These are phyloP conservation scores for Colletotrichum magnum DNA, from an alignment of 2,329 filamentous ascomycete species.

Conservation along the genomic window DNA sequence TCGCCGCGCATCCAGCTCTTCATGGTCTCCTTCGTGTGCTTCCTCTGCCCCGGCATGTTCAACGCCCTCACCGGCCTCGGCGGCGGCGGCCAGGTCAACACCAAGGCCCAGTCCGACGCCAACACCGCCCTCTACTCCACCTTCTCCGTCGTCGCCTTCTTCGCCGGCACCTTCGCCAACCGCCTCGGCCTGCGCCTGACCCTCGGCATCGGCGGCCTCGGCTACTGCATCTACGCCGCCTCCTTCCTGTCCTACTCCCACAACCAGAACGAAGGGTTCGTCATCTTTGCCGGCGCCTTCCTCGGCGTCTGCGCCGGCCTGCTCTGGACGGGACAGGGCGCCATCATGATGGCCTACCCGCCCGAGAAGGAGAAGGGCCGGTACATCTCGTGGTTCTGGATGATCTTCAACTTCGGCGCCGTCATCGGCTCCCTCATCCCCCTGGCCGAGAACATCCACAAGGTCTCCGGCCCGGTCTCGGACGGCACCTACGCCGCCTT, in stretches of 20 bases:
- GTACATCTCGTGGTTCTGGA: conserved; percentile 94
- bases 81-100: conserved; percentile 72
- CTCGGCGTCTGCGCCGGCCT: conserved; percentile 85
- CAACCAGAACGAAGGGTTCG: conserved; percentile 77
- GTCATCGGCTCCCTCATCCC: conserved; percentile 87
- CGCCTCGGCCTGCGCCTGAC: conserved; percentile 78
- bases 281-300: conserved; percentile 82
- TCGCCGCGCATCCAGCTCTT: conserved; percentile 80
- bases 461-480: conserved; percentile 65
- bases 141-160: conserved; percentile 77
- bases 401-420: conserved; percentile 93
- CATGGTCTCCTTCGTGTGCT: conserved; percentile 70
- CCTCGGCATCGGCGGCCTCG: conserved; percentile 79
- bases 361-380: conserved; percentile 85
- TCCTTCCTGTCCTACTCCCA: conserved; percentile 81
- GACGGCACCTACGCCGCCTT: conserved; percentile 93
- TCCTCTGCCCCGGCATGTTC: conserved; percentile 81
- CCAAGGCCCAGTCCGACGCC: conserved; percentile 72
- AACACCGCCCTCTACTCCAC: conserved; percentile 81
- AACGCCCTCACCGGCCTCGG: conserved; percentile 77
- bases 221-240: conserved; percentile 82
- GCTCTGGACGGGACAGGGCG: conserved; percentile 86
- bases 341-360: conserved; percentile 93
- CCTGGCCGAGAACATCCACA: conserved; percentile 80
- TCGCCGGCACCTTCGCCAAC: conserved; percentile 85